A percentile compares a stretch with the other conserved stretches of the same genome.
Conservation (phyloP, 306 rosid species). For the Casuarina cunninghamiana region DNA sequence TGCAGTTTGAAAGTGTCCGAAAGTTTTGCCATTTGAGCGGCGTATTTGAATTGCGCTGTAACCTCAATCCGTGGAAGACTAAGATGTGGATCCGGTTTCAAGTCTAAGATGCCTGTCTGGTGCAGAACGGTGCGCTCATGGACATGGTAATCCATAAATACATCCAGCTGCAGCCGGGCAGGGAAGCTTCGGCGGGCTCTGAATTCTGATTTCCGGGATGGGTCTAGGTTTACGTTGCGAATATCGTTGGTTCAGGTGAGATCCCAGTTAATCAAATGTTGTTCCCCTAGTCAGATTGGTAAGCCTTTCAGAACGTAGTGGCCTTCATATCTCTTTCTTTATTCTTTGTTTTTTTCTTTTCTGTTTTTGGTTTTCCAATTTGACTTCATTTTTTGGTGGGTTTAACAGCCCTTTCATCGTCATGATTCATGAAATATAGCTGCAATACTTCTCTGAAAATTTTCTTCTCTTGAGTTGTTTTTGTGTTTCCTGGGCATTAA, state of each 20-base stretch:
- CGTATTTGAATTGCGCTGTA: conserved; percentile 17
- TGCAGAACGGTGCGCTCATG: background rate
- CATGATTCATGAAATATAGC: conserved; percentile 3
- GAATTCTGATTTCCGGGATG: conserved; percentile 23
- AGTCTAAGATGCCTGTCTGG: conserved; percentile 19
- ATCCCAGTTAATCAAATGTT: background rate
- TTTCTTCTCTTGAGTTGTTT: background rate
- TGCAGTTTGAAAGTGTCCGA: conserved; percentile 23
- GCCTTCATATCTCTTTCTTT: too few relatives aligned
- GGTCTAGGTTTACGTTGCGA: conserved; percentile 8
- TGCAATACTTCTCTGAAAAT: background rate
- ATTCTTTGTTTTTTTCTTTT: background rate
- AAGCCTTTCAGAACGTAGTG: background rate
- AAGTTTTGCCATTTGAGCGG: conserved; percentile 28
- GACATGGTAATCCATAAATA: background rate
- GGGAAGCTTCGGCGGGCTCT: conserved; percentile 21
- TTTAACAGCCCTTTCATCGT: background rate
- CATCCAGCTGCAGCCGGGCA: conserved; percentile 1
- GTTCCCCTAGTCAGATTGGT: background rate
- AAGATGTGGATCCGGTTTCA: conserved; percentile 15
- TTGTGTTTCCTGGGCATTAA: background rate
- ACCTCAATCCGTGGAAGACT: conserved; percentile 29
- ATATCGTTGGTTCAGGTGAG: background rate
- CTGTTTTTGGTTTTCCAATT: too few relatives aligned
- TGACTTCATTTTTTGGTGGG: background rate